These are phyloP conservation scores for Candida xiaguanensis DNA, from an alignment of 805 yeast genomes.

Conservation along the genomic window DNA sequence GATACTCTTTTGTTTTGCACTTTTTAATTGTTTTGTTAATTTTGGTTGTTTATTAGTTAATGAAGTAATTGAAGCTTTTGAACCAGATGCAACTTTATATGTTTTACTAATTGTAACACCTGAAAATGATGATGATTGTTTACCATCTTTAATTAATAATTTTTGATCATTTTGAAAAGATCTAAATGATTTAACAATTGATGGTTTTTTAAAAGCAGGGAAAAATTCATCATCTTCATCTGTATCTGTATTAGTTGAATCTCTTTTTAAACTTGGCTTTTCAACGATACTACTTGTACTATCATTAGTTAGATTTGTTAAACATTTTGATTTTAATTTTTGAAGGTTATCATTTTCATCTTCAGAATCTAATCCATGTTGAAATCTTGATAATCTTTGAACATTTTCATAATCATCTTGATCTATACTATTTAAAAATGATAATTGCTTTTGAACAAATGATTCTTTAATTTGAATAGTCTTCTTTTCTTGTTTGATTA, in stretches of 20 bases:
- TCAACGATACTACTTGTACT: constrained; percentile 23
- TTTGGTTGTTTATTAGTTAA: constrained; percentile 32
- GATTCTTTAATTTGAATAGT: constrained; percentile 44
- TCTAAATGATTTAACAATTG: constrained; percentile 46
- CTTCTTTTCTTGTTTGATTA: constrained; percentile 25
- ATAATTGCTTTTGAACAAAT: constrained; percentile 53
- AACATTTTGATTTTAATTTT: constrained; percentile 43
- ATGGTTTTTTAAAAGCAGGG: constrained; percentile 42
- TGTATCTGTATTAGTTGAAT: constrained; percentile 19
- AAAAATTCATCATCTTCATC: constrained; percentile 33
- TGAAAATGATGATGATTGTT: constrained; percentile 20
- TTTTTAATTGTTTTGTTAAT: constrained; percentile 21
- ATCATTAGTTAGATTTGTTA: constrained; percentile 23
- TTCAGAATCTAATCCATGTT: constrained; percentile 36
- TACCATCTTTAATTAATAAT: constrained; percentile 38
- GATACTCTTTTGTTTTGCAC: constrained; percentile 23
- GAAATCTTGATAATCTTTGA: constrained; percentile 29
- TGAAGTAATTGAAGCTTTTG: constrained; percentile 56
- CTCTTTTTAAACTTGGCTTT: constrained; percentile 9
- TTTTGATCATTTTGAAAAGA: constrained; percentile 33
- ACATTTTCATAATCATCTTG: constrained; percentile 32
- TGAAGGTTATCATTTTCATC: constrained; percentile 39
- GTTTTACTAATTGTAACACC: constrained; percentile 53
- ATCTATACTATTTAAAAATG: constrained; percentile 41
- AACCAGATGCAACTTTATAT: constrained; percentile 52